Conservation (phyloP, 192 early-diverging fungal species). For the Cetraspora pellucida region DNA sequence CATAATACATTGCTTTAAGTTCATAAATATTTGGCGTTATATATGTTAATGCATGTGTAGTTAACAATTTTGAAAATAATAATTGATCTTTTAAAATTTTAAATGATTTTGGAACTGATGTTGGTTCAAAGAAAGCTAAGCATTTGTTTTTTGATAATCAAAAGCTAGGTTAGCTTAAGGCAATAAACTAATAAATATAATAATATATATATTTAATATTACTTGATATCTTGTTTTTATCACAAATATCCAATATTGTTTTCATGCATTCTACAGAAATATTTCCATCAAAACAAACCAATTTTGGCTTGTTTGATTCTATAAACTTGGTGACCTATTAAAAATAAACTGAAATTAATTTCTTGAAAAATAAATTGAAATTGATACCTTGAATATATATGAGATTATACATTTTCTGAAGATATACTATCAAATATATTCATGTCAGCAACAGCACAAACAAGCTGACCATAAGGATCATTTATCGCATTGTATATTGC, state of each 20-base stretch:
- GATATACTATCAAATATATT: constrained; percentile 65
- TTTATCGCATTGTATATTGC: constrained; percentile 86
- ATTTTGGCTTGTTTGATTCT: constrained; percentile 40
- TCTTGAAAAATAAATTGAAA: not conserved
- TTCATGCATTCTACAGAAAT: constrained; percentile 50
- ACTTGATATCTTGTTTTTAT: constrained; percentile 47
- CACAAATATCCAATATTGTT: constrained; percentile 47
- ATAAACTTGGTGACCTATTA: constrained; percentile 42
- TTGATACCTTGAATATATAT: not conserved
- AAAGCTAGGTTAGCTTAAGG: not conserved
- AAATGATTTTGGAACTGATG: constrained; percentile 80
- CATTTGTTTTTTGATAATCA: not conserved
- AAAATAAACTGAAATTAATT: constrained; percentile 23
- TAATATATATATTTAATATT: not conserved
- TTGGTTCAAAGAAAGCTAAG: constrained; percentile 86
- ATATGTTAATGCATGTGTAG: constrained; percentile 44
- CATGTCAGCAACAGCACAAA: constrained; percentile 94
- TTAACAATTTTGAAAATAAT: constrained; percentile 43
- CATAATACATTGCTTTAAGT: constrained; percentile 58
- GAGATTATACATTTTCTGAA: constrained; percentile 36
- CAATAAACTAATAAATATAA: not conserved
- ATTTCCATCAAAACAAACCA: constrained; percentile 81
- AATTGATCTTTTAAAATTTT: constrained; percentile 51
- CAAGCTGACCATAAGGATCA: constrained; percentile 64
- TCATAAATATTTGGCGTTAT: constrained; percentile 79